Base-by-base conservation (phyloP, 2,329 filamentous ascomycete genomes). In the Tympanopsis confertula region DNA sequence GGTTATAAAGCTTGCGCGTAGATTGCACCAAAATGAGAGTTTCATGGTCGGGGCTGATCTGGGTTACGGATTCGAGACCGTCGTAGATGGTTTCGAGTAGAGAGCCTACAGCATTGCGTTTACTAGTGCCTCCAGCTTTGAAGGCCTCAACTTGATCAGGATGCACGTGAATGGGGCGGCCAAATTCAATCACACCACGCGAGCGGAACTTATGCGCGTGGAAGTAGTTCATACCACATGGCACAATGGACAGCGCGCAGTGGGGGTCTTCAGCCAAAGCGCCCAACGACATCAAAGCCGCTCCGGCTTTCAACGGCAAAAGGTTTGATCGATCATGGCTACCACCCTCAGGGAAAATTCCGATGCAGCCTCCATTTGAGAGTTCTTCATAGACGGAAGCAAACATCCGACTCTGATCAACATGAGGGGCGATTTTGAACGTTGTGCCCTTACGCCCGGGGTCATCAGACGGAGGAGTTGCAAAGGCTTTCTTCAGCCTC, bases 151-250 rank as follows among this genome's bases (percentile, higher is more conserved):
- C 86, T 22, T 95, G 64, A 50, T 94, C 83, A 15, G 68, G 66
- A 1, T 87, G 82, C 5, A 96, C 78, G 46, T 94, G 83, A 44
- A 96, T 80, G 0, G 91, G 87, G 19, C 77, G 79, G 7, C 91
- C 91, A 50, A 96, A 98, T 54, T 98, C 91, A 42, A 96, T 80
- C 4, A 98, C 89, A 26, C 89, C 91, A 54, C 91, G 77, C 45
- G 89, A 96, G 35, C 89, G 82, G 61, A 98, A 98, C 58, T 96
- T 98, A 69, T 98, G 89, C 0, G 89, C 85, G 59, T 96, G 89
- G 63, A 98, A 98, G 61, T 98, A 98, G 61, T 98, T 98, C 89
- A 98, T 95, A 50, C 89, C 89, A 37, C 91, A 88, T 3, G 91
- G 91, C 18, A 98, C 86, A 49, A 98, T 95, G 59, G 88, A 91